Evolutionary conservation across 805 yeast species (phyloP).

Genomic region (Starmerella bombicola): DNA sequence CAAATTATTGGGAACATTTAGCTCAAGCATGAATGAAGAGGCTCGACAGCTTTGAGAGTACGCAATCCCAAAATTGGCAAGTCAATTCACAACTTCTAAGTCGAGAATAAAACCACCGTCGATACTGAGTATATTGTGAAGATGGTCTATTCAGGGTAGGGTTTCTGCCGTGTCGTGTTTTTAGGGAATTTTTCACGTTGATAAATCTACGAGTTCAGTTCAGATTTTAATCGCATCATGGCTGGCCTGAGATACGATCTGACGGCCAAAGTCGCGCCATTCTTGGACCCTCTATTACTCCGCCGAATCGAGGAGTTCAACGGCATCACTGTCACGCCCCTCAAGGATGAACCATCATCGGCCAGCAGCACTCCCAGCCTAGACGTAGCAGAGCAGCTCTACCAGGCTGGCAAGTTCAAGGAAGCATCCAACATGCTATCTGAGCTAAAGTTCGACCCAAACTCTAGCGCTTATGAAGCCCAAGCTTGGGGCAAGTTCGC

Average conservation of each 20-base stretch:
- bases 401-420: constrained; percentile 36
- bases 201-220: background rate
- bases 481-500: constrained; percentile 52
- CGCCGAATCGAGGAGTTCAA: constrained; percentile 42
- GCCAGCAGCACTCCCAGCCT: constrained; percentile 6
- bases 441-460: constrained; percentile 29
- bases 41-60: no score
- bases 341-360: constrained; percentile 1
- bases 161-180: no score
- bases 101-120: no score
- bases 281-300: constrained; percentile 49
- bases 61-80: no score
- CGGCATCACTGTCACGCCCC: constrained; percentile 21
- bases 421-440: constrained; percentile 18
- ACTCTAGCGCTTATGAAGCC: constrained; percentile 30
- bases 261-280: constrained; percentile 42
- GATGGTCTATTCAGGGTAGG: no score
- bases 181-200: constrained; percentile 4
- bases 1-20: constrained; percentile 8
- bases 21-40: background rate
- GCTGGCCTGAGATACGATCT: constrained; percentile 35
- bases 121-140: no score
- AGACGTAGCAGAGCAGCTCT: constrained; percentile 27
- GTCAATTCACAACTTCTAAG: no score
- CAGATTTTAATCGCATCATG: background rate